Evolutionary conservation across 2,329 filamentous ascomycete genomes (phyloP).

Genomic region (Zopfia rhizophila): DNA sequence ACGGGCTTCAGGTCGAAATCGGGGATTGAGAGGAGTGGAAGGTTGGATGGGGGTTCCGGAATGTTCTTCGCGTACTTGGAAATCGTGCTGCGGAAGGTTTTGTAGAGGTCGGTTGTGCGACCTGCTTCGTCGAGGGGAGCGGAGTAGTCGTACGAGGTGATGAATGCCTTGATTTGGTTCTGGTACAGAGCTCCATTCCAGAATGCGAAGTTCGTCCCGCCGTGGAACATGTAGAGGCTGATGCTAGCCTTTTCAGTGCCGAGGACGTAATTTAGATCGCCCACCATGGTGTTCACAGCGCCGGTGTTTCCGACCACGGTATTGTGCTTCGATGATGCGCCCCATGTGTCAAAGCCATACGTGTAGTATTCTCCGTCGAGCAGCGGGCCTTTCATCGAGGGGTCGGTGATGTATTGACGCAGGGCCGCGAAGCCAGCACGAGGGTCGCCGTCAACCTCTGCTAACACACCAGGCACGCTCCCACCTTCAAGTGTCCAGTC

Average conservation of each 20-base stretch:
- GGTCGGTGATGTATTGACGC: conserved; percentile 57
- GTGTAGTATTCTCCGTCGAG: conserved; percentile 64
- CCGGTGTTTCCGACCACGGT: conserved; percentile 35
- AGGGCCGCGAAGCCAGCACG: conserved; percentile 54
- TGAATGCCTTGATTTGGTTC: conserved; percentile 54
- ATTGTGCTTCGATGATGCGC: conserved; percentile 50
- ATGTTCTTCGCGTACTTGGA: conserved; percentile 52
- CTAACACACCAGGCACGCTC: conserved; percentile 57
- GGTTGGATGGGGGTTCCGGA: conserved; percentile 49
- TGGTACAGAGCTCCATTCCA: conserved; percentile 59
- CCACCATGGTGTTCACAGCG: conserved; percentile 27
- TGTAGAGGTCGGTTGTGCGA: conserved; percentile 58
- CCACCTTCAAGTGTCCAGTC: conserved; percentile 58
- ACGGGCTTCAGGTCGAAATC: conserved; percentile 52
- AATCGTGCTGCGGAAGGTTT: conserved; percentile 54
- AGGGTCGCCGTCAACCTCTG: conserved; percentile 60
- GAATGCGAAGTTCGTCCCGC: conserved; percentile 63
- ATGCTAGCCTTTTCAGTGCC: conserved; percentile 50
- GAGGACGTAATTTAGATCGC: conserved; percentile 37
- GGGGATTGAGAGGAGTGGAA: conserved; percentile 42
- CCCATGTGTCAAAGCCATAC: conserved; percentile 59
- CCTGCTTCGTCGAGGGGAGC: conserved; percentile 63
- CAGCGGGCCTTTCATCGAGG: conserved; percentile 56
- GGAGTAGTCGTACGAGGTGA: conserved; percentile 63
- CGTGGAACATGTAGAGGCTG: conserved; percentile 65